These are phyloP conservation scores for Chaetomiaceae sp. DNA, from an alignment of 2,329 filamentous ascomycete genomes.

Conservation along the genomic window DNA sequence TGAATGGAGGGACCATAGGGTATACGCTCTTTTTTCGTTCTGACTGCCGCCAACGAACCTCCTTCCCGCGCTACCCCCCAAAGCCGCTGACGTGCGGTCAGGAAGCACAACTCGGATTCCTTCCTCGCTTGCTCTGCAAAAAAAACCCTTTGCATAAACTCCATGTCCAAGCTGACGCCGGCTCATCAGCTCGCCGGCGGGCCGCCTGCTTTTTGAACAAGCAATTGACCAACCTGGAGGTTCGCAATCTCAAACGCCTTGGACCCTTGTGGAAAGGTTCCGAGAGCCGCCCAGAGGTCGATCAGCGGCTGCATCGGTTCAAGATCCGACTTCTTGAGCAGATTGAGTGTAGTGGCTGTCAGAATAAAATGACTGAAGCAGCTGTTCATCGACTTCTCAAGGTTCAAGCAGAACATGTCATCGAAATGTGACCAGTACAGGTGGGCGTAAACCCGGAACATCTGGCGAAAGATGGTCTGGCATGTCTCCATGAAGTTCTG, in stretches of 20 bases:
- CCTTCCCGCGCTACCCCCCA: not conserved
- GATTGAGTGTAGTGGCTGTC: constrained; percentile 73
- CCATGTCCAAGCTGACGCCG: not conserved
- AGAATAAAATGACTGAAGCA: constrained; percentile 83
- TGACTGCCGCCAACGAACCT: not conserved
- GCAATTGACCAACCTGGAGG: constrained; percentile 53
- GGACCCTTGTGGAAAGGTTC: constrained; percentile 74
- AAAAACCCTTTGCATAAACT: not conserved
- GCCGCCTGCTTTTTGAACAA: constrained; percentile 43
- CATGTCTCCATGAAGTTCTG: constrained; percentile 84
- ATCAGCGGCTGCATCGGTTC: constrained; percentile 95
- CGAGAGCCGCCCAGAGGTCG: constrained; percentile 85
- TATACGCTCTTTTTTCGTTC: constrained; percentile 7
- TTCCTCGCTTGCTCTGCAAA: constrained; percentile 1
- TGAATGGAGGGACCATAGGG: constrained; percentile 3
- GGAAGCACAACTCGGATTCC: not conserved
- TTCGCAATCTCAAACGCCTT: constrained; percentile 65
- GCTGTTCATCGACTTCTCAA: constrained; percentile 78
- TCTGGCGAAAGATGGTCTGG: constrained; percentile 92
- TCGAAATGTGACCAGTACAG: constrained; percentile 95
- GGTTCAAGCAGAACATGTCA: constrained; percentile 77
- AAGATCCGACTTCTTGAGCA: constrained; percentile 83
- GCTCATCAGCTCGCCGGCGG: constrained; percentile 19
- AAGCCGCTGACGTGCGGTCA: not conserved
- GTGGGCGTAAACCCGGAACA: constrained; percentile 97